These are phyloP conservation scores for Entoloma clypeatum DNA, from an alignment of 1,284 basidiomycete genomes.

Conservation along the genomic window DNA sequence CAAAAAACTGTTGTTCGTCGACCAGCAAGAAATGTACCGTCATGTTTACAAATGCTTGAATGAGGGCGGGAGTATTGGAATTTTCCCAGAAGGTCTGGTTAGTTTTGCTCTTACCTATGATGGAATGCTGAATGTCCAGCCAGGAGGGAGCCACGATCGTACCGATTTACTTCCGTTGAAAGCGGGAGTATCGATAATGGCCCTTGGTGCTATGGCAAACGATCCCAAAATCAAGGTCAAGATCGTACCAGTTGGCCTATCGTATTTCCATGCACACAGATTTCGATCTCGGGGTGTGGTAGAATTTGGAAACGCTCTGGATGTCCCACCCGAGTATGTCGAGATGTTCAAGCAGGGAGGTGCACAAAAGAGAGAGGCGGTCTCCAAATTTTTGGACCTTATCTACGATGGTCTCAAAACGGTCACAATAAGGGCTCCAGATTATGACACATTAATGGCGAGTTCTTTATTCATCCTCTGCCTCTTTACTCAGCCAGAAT, in stretches of 20 bases:
- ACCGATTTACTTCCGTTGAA: conserved; percentile 93
- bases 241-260: conserved; percentile 92
- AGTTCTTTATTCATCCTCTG: conserved; percentile 19
- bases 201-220: conserved; percentile 94
- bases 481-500: no score
- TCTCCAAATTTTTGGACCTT: conserved; percentile 85
- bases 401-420: conserved; percentile 97
- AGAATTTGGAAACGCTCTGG: conserved; percentile 91
- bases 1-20: conserved; percentile 81
- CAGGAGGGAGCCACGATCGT: conserved; percentile 94
- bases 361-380: conserved; percentile 85
- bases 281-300: conserved; percentile 96
- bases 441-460: conserved; percentile 98
- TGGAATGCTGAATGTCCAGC: conserved; percentile 1
- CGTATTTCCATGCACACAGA: conserved; percentile 93
- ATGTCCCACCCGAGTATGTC: conserved; percentile 84
- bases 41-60: conserved; percentile 89
- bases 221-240: conserved; percentile 85
- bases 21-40: conserved; percentile 94
- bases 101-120: conserved; percentile 3
- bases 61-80: conserved; percentile 88
- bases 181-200: conserved; percentile 96
- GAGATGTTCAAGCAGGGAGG: conserved; percentile 92
- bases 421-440: conserved; percentile 93
- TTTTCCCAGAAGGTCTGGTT: conserved; percentile 88